phyloP scores from a whole-genome alignment of 2,329 filamentous ascomycete genomes.

The Pseudocercospora ulei region DNA sequence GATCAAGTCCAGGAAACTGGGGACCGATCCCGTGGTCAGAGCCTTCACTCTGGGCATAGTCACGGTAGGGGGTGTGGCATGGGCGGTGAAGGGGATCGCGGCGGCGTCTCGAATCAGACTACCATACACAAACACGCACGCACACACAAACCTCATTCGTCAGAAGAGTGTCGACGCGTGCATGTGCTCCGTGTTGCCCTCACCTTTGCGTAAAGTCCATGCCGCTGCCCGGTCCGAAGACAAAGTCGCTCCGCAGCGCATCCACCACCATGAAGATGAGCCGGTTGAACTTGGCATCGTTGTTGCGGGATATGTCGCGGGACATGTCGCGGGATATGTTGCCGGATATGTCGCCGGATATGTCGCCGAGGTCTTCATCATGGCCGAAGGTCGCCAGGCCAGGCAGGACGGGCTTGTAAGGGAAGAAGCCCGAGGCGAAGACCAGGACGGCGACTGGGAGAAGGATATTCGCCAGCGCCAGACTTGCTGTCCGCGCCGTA shows the following conservation, averaged over 20 bases:
- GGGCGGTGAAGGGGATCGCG: conserved; percentile 86
- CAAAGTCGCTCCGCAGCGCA: conserved; percentile 89
- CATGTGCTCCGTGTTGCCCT: background rate
- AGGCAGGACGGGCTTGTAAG: conserved; percentile 87
- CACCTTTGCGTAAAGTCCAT: conserved; percentile 85
- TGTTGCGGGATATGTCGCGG: conserved; percentile 4
- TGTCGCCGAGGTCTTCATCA: conserved; percentile 10
- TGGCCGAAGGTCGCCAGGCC: conserved; percentile 54
- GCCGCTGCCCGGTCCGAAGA: conserved; percentile 68
- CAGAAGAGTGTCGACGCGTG: conserved; percentile 5
- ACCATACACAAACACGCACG: too few relatives aligned
- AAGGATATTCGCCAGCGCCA: conserved; percentile 58
- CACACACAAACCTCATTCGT: too few relatives aligned
- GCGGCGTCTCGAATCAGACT: conserved; percentile 74
- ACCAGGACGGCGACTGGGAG: conserved; percentile 57
- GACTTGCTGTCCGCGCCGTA: conserved; percentile 40
- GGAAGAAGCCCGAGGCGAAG: conserved; percentile 91
- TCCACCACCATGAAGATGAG: conserved; percentile 97
- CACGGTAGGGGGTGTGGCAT: conserved; percentile 92
- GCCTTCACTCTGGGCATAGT: conserved; percentile 98
- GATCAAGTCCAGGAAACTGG: conserved; percentile 93
- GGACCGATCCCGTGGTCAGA: conserved; percentile 94
- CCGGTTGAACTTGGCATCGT: conserved; percentile 66
- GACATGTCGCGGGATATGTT: conserved; percentile 4
- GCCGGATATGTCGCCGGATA: too few relatives aligned